These are phyloP conservation scores for Colletotrichum sp. DNA, from an alignment of 2,329 filamentous ascomycete species.

Conservation along the genomic window DNA sequence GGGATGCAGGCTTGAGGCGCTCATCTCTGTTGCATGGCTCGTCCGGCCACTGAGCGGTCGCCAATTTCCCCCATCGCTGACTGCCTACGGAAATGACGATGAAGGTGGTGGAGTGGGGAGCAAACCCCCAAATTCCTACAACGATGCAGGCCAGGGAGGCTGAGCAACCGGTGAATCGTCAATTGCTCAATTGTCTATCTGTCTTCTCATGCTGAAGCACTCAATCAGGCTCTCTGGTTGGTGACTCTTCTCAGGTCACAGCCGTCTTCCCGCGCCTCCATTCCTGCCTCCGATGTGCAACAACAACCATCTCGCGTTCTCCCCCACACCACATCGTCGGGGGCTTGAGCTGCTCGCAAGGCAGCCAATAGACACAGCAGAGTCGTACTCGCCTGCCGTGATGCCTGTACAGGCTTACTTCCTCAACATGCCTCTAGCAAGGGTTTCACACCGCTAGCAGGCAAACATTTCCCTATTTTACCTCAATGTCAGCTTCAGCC, in stretches of 20 bases:
- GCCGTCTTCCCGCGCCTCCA: not conserved
- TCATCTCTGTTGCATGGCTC: not conserved
- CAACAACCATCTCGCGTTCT: not conserved
- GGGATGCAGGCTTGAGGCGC: not conserved
- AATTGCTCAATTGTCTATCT: not conserved
- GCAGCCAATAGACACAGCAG: not conserved
- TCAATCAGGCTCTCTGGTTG: not conserved
- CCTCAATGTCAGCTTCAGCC: not conserved
- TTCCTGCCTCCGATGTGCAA: not conserved
- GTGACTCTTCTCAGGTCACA: not conserved
- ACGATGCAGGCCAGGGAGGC: not conserved
- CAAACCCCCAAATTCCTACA: not conserved
- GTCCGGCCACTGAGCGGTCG: not conserved
- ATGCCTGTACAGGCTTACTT: not conserved
- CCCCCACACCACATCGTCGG: not conserved
- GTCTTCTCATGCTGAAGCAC: not conserved
- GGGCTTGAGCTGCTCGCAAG: not conserved
- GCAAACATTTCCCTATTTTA: not conserved
- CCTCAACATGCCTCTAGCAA: not conserved
- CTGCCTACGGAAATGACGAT: not conserved
- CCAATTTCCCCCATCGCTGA: not conserved
- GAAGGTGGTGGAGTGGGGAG: not conserved
- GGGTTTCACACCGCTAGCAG: not conserved
- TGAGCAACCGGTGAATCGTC: not conserved
- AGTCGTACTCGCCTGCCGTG: not conserved